Percentiles rank a stretch among this genome's conserved stretches.
phyloP scores from a whole-genome alignment of 2,329 filamentous ascomycete species.

The Dactylellina haptotyla region DNA sequence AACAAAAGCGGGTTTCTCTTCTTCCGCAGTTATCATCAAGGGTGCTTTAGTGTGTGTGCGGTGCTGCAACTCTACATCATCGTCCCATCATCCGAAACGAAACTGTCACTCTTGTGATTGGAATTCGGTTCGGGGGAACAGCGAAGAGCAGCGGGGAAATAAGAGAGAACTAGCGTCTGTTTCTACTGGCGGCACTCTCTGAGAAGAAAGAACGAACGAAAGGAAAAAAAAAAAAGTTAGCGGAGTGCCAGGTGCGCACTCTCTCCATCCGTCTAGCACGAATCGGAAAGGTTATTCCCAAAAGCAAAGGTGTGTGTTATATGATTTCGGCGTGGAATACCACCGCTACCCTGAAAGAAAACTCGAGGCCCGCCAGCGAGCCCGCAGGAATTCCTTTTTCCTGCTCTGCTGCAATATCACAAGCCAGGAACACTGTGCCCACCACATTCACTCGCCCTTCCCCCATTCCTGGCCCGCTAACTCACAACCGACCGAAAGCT shows the following conservation, averaged over 20 bases:
- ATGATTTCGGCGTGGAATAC: constrained; percentile 43
- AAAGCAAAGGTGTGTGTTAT: constrained; percentile 42
- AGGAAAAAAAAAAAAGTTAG: constrained; percentile 27
- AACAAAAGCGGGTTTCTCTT: constrained; percentile 41
- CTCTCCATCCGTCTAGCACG: constrained; percentile 34
- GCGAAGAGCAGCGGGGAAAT: constrained; percentile 41
- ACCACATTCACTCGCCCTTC: not conserved
- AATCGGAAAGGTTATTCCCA: constrained; percentile 50
- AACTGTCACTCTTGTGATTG: constrained; percentile 53
- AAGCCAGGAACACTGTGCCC: constrained; percentile 47
- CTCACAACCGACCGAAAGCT: constrained; percentile 20
- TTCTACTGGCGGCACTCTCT: constrained; percentile 49
- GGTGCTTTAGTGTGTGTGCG: constrained; percentile 20
- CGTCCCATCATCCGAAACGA: constrained; percentile 53
- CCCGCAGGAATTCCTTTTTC: constrained; percentile 46
- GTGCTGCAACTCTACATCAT: constrained; percentile 53
- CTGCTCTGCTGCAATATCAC: constrained; percentile 44
- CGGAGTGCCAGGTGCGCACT: constrained; percentile 38
- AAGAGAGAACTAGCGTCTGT: constrained; percentile 2
- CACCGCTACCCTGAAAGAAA: constrained; percentile 13
- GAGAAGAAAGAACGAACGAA: constrained; percentile 22
- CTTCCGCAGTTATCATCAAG: constrained; percentile 24
- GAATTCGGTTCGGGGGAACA: constrained; percentile 54
- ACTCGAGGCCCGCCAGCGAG: constrained; percentile 1
- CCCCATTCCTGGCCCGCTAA: constrained; percentile 37